Base-by-base conservation (phyloP, 345 rosid genomes). In the Erucastrum elatum region DNA sequence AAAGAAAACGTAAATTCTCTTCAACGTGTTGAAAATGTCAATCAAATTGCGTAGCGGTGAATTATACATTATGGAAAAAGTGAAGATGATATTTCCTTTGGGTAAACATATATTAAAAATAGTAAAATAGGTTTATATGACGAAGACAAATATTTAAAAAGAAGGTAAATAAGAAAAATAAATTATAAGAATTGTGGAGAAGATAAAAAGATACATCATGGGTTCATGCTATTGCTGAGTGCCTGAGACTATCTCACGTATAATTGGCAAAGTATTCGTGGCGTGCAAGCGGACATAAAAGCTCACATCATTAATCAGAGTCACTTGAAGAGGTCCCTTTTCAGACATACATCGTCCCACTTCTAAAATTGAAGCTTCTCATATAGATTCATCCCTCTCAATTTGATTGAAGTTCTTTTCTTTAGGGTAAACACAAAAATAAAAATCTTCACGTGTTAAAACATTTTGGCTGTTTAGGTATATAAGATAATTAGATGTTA, bases 231-330 rank as follows among this genome's bases (percentile, higher is more conserved):
- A 64, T 9, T 78, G 62, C 62, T 65, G 61, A 39, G 37, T 6
- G 37, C 37, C 37, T 34, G 37, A 64, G 66, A 51, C 60, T 65
- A 66, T 61, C 72, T 65, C 61, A 44, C 31, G 64, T 41, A 60
- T 72, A 37, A 66, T 72, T 73, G 77, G 63, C 55, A 66, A 37
- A 72, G 56, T 58, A 72, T 59, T 59, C 77, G 55, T 78, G 34
- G 77, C 82, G 82, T 73, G 77, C 82, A 79, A 72, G 82, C 77
- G 64, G 77, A 72, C 77, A 46, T 73, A 72, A 16, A 31, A 44
- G 25, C 31, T 59, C 64, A 49, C 63, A 72, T 79, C 69, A 78
- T 33, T 72, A 5, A 9, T 39, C 44, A 15, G 2, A 62, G 61
- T 62, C 70, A 51, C 25, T 62, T 63, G 31, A 49, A 49, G 10